phyloP scores from a whole-genome alignment of 1,284 basidiomycete genomes.

The Ustilago curta region DNA sequence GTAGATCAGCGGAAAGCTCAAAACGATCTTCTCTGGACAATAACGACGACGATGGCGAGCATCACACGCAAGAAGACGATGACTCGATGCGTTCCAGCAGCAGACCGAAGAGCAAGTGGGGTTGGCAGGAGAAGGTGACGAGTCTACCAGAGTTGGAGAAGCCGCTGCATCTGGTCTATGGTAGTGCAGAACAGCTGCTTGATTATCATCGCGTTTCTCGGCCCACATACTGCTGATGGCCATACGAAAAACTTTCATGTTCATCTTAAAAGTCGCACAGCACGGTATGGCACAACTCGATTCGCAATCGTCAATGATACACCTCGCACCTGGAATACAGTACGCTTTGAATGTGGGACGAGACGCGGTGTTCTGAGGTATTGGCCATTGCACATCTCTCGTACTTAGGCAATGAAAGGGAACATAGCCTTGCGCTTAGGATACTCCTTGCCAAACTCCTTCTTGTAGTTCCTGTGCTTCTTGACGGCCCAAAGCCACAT shows the following conservation, averaged over 20 bases:
- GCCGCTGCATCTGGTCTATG: conserved; percentile 56
- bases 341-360: neutral
- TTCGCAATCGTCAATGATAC: neutral
- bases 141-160: conserved; percentile 55
- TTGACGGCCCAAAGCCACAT: conserved; percentile 92
- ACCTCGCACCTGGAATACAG: conserved; percentile 10
- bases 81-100: conserved; percentile 28
- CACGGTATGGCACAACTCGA: neutral
- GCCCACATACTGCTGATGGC: conserved; percentile 56
- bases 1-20: conserved; percentile 2
- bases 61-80: conserved; percentile 15
- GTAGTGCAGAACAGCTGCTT: conserved; percentile 57
- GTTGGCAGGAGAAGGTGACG: conserved; percentile 44
- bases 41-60: neutral
- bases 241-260: neutral
- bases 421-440: conserved; percentile 84
- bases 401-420: conserved; percentile 74
- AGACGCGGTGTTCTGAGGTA: neutral
- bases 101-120: conserved; percentile 6
- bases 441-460: conserved; percentile 86
- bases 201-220: conserved; percentile 62
- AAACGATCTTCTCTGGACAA: conserved; percentile 5
- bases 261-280: neutral
- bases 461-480: conserved; percentile 91
- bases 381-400: too few relatives aligned